Evolutionary conservation across 306 rosid genomes (phyloP).

Genomic region (Oxytropis ochrocephala): DNA sequence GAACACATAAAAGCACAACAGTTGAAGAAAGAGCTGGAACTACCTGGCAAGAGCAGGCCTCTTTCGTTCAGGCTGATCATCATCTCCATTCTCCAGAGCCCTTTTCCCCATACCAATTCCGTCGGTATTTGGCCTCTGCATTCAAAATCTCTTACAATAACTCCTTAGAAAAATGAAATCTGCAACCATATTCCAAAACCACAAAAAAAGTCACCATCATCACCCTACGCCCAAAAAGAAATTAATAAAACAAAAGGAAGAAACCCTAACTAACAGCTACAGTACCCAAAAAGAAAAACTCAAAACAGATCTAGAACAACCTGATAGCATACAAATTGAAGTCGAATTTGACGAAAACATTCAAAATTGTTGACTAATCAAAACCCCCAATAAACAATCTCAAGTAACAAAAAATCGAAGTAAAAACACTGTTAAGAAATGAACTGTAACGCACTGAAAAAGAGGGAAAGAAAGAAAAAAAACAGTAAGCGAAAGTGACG

Average conservation of each 20-base stretch:
- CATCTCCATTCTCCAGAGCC: slow-evolving; percentile 70
- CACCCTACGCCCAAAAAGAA: background rate
- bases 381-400: background rate
- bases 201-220: slow-evolving; percentile 11
- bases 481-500: slow-evolving; percentile 20
- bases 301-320: slow-evolving; percentile 33
- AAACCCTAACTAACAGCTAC: slow-evolving; percentile 39
- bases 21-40: background rate
- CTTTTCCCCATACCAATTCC: slow-evolving; percentile 75
- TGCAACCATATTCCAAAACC: slow-evolving; percentile 33
- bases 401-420: background rate
- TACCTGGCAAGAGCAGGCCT: slow-evolving; percentile 98
- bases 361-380: background rate
- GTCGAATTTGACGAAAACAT: slow-evolving; percentile 12
- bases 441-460: background rate
- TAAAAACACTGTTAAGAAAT: background rate
- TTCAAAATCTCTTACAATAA: slow-evolving; percentile 24
- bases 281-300: background rate
- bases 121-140: slow-evolving; percentile 59
- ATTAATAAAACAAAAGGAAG: background rate
- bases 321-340: slow-evolving; percentile 13
- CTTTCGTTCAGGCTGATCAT: slow-evolving; percentile 89
- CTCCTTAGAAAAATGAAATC: slow-evolving; percentile 37
- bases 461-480: background rate
- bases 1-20: background rate